Percentiles rank a stretch among this genome's conserved stretches.
phyloP scores from a whole-genome alignment of 2,329 filamentous ascomycete species.

The Verticillium alfalfae region DNA sequence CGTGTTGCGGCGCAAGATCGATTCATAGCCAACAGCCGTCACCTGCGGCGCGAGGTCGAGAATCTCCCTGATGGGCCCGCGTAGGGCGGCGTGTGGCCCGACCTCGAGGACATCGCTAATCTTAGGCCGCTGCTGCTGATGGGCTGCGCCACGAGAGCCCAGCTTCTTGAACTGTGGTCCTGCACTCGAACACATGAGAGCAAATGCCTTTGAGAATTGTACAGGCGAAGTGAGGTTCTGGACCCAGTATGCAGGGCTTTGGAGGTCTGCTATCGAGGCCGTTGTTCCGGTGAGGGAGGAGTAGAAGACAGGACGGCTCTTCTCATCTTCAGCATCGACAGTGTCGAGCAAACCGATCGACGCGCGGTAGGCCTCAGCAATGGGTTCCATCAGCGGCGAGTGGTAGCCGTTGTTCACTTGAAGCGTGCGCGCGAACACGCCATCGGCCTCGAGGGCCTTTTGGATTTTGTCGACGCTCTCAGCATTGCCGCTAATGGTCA shows the following conservation, averaged over 20 bases:
- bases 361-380: not conserved
- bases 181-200: not conserved
- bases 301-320: too few relatives aligned
- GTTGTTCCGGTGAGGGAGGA: not conserved
- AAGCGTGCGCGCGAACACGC: conserved; percentile 10
- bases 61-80: conserved; percentile 1
- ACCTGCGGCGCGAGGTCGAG: not conserved
- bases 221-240: conserved; percentile 3
- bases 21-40: too few relatives aligned
- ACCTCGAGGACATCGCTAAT: not conserved
- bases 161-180: too few relatives aligned
- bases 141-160: too few relatives aligned
- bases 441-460: not conserved
- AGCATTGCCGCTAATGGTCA: conserved; percentile 15
- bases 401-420: conserved; percentile 14
- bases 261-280: not conserved
- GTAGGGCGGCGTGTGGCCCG: conserved; percentile 1
- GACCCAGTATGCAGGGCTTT: conserved; percentile 2
- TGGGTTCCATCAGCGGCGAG: conserved; percentile 12
- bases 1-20: too few relatives aligned
- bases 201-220: not conserved
- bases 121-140: too few relatives aligned
- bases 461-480: conserved; percentile 3
- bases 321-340: not conserved
- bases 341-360: not conserved